Evolutionary conservation across 2,329 filamentous ascomycete species (phyloP), one percentile per base, ranked within the genome.

Genomic region (Sclerotiophoma versabilis): DNA sequence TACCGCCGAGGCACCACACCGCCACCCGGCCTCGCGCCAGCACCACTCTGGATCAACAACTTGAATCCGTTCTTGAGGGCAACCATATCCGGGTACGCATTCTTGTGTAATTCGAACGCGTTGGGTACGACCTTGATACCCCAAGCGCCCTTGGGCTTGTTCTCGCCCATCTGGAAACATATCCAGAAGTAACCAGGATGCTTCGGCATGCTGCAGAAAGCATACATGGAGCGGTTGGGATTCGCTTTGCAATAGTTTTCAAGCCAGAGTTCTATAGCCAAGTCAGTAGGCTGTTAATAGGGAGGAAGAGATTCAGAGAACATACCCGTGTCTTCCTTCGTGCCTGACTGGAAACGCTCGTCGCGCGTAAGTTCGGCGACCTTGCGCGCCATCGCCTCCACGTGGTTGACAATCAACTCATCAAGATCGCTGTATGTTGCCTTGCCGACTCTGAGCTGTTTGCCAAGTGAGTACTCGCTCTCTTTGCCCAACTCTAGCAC

Each of bases 21-120:
- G 15, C 29, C 43, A 14, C 45, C 43, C 25, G 37, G 33, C n/a
- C 47, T 33, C 37, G 49, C 52, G 19, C 42, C 47, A 19, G 43
- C 54, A 29, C 49, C 48, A 14, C 48, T 54, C 44, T 49, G 49
- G 11, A 92, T 92, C 49, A 93, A 82, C 70, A 93, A 77, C 82
- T 98, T 98, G 83, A 98, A 98, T 5, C 93, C 95, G 77, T 99
- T 99, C 81, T 93, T 96, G 59, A 99, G 80, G 42, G 92, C 92
- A 64, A 89, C 85, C 90, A 98, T 96, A 69, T 98, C 93, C 0
- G 95, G 93, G 73, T 99, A 99, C 46, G 89, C 85, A 63, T 90
- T 90, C 63, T 90, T 90, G 77, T 92, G 87, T 67, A 99, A 83
- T 79, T 98, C 92, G 71, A 93, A 99, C 5, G 91, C 95, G 68